Percentiles rank a stretch among this genome's conserved stretches.
Conservation (phyloP, 1,284 basidiomycete species). For the Melampsora medusae region DNA sequence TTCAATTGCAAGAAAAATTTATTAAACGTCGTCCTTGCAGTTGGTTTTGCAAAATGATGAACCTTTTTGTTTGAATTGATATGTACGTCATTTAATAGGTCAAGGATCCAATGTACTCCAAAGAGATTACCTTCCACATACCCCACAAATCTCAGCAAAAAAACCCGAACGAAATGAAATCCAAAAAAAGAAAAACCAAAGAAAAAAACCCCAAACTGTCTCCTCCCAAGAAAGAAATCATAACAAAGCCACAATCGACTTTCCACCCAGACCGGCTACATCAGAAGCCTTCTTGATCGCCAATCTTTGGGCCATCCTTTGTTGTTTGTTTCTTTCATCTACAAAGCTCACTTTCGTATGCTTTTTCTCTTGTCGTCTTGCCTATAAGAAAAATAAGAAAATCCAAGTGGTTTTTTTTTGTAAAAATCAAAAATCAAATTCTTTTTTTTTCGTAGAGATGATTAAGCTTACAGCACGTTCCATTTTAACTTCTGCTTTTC, state of each 20-base stretch:
- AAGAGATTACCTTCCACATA: no score
- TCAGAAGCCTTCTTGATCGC: not conserved
- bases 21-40: no score
- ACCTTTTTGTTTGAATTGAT: no score
- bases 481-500: slow-evolving; percentile 83
- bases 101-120: no score
- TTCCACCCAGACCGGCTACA: slow-evolving; percentile 14
- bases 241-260: not conserved
- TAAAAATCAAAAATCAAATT: not conserved
- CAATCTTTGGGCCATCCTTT: not conserved
- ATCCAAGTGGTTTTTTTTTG: not conserved
- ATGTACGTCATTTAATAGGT: no score
- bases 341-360: not conserved
- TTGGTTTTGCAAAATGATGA: no score
- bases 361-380: slow-evolving; percentile 10
- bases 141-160: no score
- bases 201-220: no score
- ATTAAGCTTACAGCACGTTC: slow-evolving; percentile 63
- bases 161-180: no score
- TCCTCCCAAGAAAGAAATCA: not conserved
- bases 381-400: not conserved
- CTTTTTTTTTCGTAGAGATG: no score
- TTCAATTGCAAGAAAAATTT: no score
- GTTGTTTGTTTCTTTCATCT: not conserved
- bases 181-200: no score